phyloP scores from a whole-genome alignment of 1,139 yeast species.

The Hemisphaericaspora xylofermentans region DNA sequence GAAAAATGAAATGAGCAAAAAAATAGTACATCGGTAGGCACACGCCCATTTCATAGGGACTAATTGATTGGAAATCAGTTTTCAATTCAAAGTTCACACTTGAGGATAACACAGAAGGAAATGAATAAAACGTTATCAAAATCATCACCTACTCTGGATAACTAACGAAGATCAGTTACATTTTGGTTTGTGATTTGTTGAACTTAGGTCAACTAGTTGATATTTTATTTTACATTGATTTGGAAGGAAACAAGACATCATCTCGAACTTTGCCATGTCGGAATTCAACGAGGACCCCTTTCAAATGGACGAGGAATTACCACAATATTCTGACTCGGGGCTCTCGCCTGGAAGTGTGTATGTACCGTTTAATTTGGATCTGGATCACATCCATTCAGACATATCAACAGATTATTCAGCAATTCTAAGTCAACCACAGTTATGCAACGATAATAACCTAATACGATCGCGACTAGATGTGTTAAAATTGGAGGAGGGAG shows the following conservation, averaged over 20 bases:
- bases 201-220: too few relatives aligned
- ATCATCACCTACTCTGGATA: too few relatives aligned
- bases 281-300: slow-evolving; percentile 44
- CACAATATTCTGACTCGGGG: slow-evolving; percentile 8
- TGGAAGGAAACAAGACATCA: neutral
- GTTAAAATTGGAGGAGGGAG: slow-evolving; percentile 25
- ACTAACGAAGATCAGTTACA: too few relatives aligned
- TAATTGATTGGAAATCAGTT: too few relatives aligned
- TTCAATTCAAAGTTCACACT: too few relatives aligned
- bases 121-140: too few relatives aligned
- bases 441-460: slow-evolving; percentile 23
- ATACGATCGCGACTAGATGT: slow-evolving; percentile 38
- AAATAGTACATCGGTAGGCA: too few relatives aligned
- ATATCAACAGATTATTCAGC: slow-evolving; percentile 20
- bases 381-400: slow-evolving; percentile 9
- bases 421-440: slow-evolving; percentile 10
- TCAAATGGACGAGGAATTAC: slow-evolving; percentile 47
- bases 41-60: too few relatives aligned
- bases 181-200: too few relatives aligned
- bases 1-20: too few relatives aligned
- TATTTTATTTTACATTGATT: neutral
- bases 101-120: too few relatives aligned
- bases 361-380: neutral
- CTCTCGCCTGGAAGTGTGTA: neutral
- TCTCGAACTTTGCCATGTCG: slow-evolving; percentile 23